These are phyloP conservation scores for Nannochloropsis gaditana DNA, from an alignment of 108 stramenopile genomes.

Conservation along the genomic window DNA sequence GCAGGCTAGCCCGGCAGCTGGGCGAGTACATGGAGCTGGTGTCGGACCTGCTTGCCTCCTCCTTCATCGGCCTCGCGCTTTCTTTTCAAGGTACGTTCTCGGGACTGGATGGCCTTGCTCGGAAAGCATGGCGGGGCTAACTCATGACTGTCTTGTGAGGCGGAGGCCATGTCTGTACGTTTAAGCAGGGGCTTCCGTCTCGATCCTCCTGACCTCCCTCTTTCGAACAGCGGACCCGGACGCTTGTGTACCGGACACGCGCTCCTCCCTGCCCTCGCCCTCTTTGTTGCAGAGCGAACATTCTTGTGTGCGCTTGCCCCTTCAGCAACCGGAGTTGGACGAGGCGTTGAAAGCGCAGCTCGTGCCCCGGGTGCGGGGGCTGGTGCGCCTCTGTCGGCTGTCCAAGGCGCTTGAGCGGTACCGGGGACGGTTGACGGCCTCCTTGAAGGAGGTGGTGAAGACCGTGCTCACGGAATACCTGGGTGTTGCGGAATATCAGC, in stretches of 20 bases:
- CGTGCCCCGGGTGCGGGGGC: constrained; percentile 25
- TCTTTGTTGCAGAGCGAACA: too few relatives aligned
- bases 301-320: too few relatives aligned
- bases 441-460: constrained; percentile 40
- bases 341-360: constrained; percentile 23
- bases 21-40: constrained; percentile 8
- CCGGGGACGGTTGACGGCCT: constrained; percentile 26
- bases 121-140: too few relatives aligned
- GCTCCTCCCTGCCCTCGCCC: not conserved
- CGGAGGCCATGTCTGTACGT: too few relatives aligned
- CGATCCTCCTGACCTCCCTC: too few relatives aligned
- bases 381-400: constrained; percentile 37
- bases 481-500: constrained; percentile 18
- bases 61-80: not conserved
- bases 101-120: too few relatives aligned
- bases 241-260: too few relatives aligned
- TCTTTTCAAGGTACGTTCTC: not conserved
- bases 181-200: too few relatives aligned
- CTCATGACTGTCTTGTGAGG: too few relatives aligned
- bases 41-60: not conserved
- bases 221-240: too few relatives aligned
- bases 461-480: constrained; percentile 43
- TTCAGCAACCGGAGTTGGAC: not conserved
- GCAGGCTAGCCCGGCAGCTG: not conserved
- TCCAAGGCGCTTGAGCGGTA: constrained; percentile 30